Evolutionary conservation across 1,139 yeast species (phyloP).

Genomic region (Suhomyces ambrosiae): DNA sequence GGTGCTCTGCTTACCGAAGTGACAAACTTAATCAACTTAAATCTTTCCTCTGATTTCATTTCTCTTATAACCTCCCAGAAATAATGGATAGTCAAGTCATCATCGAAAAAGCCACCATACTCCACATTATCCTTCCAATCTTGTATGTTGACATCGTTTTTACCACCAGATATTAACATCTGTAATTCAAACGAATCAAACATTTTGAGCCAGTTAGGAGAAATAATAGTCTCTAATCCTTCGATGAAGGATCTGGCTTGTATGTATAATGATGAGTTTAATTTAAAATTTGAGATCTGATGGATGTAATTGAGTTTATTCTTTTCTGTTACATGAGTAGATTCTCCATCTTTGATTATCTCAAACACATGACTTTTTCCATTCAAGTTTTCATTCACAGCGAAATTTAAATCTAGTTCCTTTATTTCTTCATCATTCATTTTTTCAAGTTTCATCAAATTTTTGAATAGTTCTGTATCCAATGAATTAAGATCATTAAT

Average conservation of each 20-base stretch:
- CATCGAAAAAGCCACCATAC: slow-evolving; percentile 66
- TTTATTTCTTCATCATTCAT: slow-evolving; percentile 61
- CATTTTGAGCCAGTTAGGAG: slow-evolving; percentile 77
- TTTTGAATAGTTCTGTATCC: slow-evolving; percentile 68
- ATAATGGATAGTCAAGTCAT: slow-evolving; percentile 56
- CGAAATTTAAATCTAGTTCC: slow-evolving; percentile 65
- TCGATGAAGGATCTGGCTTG: slow-evolving; percentile 68
- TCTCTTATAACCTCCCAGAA: slow-evolving; percentile 82
- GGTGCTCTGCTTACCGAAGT: slow-evolving; percentile 95
- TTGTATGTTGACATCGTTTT: slow-evolving; percentile 61
- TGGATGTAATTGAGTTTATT: slow-evolving; percentile 78
- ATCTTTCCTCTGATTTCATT: slow-evolving; percentile 60
- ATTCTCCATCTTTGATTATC: slow-evolving; percentile 61
- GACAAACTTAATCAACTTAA: slow-evolving; percentile 75
- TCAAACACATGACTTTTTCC: slow-evolving; percentile 49
- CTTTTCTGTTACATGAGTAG: slow-evolving; percentile 54
- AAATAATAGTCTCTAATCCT: slow-evolving; percentile 71
- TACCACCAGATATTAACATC: slow-evolving; percentile 82
- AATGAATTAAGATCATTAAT: slow-evolving; percentile 78
- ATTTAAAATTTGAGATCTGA: slow-evolving; percentile 74
- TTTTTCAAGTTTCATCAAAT: slow-evolving; percentile 61
- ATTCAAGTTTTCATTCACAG: slow-evolving; percentile 51
- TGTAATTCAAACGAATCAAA: slow-evolving; percentile 85
- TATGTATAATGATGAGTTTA: slow-evolving; percentile 60
- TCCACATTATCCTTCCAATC: slow-evolving; percentile 68